Conservation (phyloP, 495 filamentous ascomycete genomes). For the Penicillium lagena region DNA sequence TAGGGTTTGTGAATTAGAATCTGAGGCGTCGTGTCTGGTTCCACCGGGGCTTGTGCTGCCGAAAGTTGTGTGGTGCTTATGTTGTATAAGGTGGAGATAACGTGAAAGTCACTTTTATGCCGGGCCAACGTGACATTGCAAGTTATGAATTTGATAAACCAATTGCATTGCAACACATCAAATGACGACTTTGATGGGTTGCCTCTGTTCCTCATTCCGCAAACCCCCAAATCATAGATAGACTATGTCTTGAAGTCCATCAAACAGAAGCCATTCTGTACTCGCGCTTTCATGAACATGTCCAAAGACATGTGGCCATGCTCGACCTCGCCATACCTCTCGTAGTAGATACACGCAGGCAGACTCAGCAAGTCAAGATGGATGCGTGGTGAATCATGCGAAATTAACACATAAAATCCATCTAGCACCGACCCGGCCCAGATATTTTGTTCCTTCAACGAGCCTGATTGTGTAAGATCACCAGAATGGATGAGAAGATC, state of each 20-base stretch:
- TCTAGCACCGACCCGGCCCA: constrained; percentile 58
- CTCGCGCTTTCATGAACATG: constrained; percentile 49
- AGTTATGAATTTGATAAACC: no score
- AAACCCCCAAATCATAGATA: not conserved
- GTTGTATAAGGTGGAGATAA: no score
- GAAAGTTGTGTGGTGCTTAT: no score
- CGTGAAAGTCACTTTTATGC: no score
- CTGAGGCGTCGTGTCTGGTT: no score
- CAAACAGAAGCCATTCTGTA: not conserved
- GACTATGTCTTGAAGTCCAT: not conserved
- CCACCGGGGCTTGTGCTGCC: no score
- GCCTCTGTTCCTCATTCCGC: not conserved
- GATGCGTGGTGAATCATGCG: constrained; percentile 46
- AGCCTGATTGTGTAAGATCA: constrained; percentile 49
- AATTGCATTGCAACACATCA: no score
- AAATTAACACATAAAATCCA: constrained; percentile 55
- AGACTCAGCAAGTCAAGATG: constrained; percentile 51
- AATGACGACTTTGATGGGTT: not conserved
- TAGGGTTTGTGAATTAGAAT: no score
- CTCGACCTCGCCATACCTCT: constrained; percentile 57
- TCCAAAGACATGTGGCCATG: constrained; percentile 63
- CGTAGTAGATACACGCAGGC: constrained; percentile 56
- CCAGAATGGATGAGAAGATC: constrained; percentile 14
- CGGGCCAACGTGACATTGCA: no score
- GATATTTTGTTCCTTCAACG: constrained; percentile 45